Base-by-base conservation (phyloP, 2,329 filamentous ascomycete species). In the Neurospora sp. region DNA sequence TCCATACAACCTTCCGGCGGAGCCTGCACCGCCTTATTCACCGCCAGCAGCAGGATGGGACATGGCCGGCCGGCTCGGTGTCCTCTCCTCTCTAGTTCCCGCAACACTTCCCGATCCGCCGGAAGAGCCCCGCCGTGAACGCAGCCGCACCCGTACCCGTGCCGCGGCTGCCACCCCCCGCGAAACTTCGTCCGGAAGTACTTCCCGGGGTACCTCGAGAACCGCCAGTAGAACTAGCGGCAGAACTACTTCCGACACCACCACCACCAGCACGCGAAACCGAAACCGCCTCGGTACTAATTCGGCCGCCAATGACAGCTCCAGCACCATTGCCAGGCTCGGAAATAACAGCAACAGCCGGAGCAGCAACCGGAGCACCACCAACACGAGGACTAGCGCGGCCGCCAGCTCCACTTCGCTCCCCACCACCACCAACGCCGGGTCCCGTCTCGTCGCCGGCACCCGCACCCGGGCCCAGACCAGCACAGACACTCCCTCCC, bases 11-110 rank as follows among this genome's bases (percentile, higher is more conserved):
- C 75, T 57, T 28, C 52, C 52, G 52, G 52, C 78, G 52, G 84
- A 86, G 72, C 75, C 80, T 43, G 78, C 83, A n/a, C 86, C 86
- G 5, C 79, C 84, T 10, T 88, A 88, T 74, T 81, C 84, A 10
- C 84, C 84, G 65, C 77, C 77, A 52, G 79, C 52, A 17, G 52
- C 52, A 8, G 52, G 52, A 57, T 57, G 52, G 52, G 52, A 57
- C 8, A 57, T 57, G 11, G 52, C 52, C 12, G 52, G 52, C 52
- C 52, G 52, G 19, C 52, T 57, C 52, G 52, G 52, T 33, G 23
- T 57, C 12, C 52, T 33, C 8, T 57, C 52, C 23, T 57, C 52
- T 17, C 19, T 57, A 57, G 52, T 57, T 33, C 52, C 52, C 52
- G 52, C 52, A 57, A 57, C 52, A 28, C 52, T 57, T 33, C 52